Conservation (phyloP, 257 asterid genomes). For the Leonotis leonurus region DNA sequence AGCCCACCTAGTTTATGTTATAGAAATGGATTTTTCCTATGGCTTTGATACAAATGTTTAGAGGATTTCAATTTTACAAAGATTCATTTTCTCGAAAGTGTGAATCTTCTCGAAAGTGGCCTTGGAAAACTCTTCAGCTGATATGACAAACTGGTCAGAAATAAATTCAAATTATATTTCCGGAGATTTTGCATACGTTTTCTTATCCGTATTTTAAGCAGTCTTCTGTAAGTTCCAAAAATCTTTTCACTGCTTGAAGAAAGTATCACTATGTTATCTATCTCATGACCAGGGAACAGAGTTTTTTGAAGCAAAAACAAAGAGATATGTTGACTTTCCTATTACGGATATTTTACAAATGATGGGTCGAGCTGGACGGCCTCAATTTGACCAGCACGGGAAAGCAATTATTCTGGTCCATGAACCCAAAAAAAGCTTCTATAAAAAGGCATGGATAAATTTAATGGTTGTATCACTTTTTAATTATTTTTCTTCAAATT, state of each 20-base stretch:
- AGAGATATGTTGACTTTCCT: conserved; percentile 94
- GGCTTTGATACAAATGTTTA: neutral
- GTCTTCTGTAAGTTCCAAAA: neutral
- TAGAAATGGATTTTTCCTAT: neutral
- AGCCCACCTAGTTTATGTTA: neutral
- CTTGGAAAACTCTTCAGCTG: neutral
- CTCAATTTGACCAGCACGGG: conserved; percentile 96
- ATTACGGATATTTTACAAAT: conserved; percentile 93
- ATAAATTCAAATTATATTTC: neutral
- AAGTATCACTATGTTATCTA: neutral
- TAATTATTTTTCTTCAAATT: neutral
- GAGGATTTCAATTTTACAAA: neutral
- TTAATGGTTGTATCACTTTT: neutral
- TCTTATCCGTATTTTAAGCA: neutral
- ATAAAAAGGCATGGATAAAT: conserved; percentile 58
- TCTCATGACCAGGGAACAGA: conserved; percentile 77
- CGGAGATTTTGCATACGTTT: neutral
- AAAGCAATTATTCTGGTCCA: conserved; percentile 98
- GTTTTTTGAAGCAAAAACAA: conserved; percentile 82
- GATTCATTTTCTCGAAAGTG: neutral
- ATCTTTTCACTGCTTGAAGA: neutral
- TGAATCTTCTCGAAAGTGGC: neutral
- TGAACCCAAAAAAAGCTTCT: conserved; percentile 97
- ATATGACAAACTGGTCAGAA: neutral
- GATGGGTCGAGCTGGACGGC: conserved; percentile 99